Conservation (phyloP, 2,329 filamentous ascomycete species). For the Metarhizium album region DNA sequence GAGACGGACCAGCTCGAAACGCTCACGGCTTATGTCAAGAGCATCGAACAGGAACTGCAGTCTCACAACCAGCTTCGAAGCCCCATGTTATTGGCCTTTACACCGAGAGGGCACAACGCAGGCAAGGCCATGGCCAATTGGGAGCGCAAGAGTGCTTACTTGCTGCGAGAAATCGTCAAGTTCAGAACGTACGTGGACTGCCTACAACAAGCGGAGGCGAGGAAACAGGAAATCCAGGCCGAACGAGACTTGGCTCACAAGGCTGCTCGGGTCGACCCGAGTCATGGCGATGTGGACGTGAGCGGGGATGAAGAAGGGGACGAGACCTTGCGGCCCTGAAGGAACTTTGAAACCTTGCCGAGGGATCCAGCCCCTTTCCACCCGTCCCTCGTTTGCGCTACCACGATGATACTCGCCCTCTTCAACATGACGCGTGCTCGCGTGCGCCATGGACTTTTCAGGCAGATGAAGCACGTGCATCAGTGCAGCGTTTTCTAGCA, state of each 20-base stretch:
- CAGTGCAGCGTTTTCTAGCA: background rate
- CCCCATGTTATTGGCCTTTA: conserved; percentile 83
- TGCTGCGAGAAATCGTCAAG: conserved; percentile 90
- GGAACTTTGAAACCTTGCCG: background rate
- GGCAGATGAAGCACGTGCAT: background rate
- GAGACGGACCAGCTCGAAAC: conserved; percentile 74
- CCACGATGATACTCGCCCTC: conserved; percentile 5
- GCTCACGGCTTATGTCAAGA: conserved; percentile 68
- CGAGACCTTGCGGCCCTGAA: conserved; percentile 22
- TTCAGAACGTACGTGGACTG: conserved; percentile 92
- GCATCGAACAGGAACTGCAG: conserved; percentile 76
- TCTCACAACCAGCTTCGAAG: conserved; percentile 80
- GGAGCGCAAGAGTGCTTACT: conserved; percentile 89
- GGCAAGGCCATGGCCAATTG: conserved; percentile 87
- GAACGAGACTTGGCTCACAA: conserved; percentile 43
- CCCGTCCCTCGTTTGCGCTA: background rate
- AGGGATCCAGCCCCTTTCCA: background rate
- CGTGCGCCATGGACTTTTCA: background rate
- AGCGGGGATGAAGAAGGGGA: conserved; percentile 24
- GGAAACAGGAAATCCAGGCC: conserved; percentile 60
- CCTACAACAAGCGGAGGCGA: conserved; percentile 57
- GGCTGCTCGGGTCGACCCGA: conserved; percentile 36
- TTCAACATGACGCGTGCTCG: background rate
- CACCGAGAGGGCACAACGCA: conserved; percentile 70
- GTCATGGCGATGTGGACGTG: conserved; percentile 27